Evolutionary conservation across 768 basidiomycete species (phyloP).

Genomic region (Suillus luteus): DNA sequence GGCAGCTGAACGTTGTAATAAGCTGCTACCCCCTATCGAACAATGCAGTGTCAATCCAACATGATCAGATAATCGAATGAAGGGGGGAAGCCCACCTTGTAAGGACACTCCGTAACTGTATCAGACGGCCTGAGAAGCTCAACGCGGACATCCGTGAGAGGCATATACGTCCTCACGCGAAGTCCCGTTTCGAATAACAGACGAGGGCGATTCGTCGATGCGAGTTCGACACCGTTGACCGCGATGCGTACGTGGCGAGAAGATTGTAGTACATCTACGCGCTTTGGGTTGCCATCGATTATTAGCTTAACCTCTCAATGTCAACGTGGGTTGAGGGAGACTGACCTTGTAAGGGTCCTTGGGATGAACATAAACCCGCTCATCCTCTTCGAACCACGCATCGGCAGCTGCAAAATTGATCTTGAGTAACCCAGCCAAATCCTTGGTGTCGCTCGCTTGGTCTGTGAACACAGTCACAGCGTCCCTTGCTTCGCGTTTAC

Average conservation of each 20-base stretch:
- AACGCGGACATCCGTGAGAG: slow-evolving; percentile 53
- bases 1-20: slow-evolving; percentile 56
- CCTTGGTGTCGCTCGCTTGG: slow-evolving; percentile 30
- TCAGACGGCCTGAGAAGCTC: slow-evolving; percentile 52
- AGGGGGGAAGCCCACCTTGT: slow-evolving; percentile 51
- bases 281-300: slow-evolving; percentile 36
- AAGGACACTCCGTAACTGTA: slow-evolving; percentile 54
- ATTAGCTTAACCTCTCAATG: slow-evolving; percentile 6
- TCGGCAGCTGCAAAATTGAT: slow-evolving; percentile 53
- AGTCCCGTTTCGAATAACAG: slow-evolving; percentile 62
- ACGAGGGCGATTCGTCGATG: slow-evolving; percentile 54
- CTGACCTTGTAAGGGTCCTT: slow-evolving; percentile 71
- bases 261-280: slow-evolving; percentile 60
- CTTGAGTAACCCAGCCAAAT: slow-evolving; percentile 49
- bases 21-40: slow-evolving; percentile 54
- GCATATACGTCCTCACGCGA: slow-evolving; percentile 61
- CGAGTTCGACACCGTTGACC: slow-evolving; percentile 61
- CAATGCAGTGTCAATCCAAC: slow-evolving; percentile 8
- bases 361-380: slow-evolving; percentile 58
- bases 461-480: slow-evolving; percentile 40
- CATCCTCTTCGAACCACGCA: slow-evolving; percentile 48
- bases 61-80: background rate
- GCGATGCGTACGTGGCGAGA: slow-evolving; percentile 64
- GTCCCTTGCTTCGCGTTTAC: slow-evolving; percentile 37
- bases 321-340: background rate